These are phyloP conservation scores for Margaritispora aquatica DNA, from an alignment of 495 filamentous ascomycete species.

Conservation along the genomic window DNA sequence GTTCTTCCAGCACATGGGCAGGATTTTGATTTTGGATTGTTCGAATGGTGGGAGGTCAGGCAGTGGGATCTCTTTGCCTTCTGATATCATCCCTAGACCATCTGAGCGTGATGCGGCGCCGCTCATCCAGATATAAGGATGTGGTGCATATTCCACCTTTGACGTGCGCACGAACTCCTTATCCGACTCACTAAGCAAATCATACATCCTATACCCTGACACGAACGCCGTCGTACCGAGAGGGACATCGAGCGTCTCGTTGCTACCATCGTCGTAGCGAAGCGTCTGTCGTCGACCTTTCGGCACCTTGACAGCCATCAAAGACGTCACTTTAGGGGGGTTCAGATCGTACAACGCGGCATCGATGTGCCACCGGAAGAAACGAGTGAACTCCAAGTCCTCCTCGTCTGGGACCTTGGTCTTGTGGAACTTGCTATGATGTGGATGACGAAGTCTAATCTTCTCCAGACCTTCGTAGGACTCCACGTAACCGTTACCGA, in stretches of 20 bases:
- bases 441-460: conserved; percentile 59
- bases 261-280: conserved; percentile 62
- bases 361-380: conserved; percentile 75
- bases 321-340: conserved; percentile 59
- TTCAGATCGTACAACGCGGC: conserved; percentile 61
- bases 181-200: conserved; percentile 51
- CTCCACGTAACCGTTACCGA: conserved; percentile 60
- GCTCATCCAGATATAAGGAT: conserved; percentile 75
- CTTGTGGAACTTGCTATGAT: conserved; percentile 67
- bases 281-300: conserved; percentile 54
- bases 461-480: conserved; percentile 60
- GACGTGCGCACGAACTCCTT: conserved; percentile 56
- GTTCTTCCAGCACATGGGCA: conserved; percentile 68
- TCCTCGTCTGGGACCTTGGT: conserved; percentile 52
- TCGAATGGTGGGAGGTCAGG: conserved; percentile 56
- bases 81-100: conserved; percentile 60
- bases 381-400: conserved; percentile 62
- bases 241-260: conserved; percentile 57
- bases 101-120: conserved; percentile 54
- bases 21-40: conserved; percentile 52
- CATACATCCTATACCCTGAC: conserved; percentile 57
- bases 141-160: conserved; percentile 62
- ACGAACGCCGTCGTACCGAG: conserved; percentile 72
- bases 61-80: conserved; percentile 47
- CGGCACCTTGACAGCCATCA: conserved; percentile 61